Evolutionary conservation across 2,329 filamentous ascomycete genomes (phyloP).

Genomic region (Sporothrix pseudoabietina): DNA sequence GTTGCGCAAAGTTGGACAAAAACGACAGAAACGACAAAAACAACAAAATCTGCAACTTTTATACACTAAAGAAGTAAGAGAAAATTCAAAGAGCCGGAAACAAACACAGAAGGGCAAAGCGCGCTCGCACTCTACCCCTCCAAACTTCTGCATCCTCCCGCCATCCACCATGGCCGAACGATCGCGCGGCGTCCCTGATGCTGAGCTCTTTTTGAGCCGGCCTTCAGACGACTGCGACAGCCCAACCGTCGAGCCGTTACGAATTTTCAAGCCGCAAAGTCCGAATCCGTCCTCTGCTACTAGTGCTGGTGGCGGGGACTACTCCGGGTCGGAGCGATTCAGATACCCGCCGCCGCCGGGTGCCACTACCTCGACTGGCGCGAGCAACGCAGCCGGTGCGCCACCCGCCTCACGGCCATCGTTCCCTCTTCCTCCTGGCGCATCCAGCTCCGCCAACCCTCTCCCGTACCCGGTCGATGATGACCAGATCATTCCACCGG

Average conservation of each 20-base stretch:
- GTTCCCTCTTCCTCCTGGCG: slow-evolving; percentile 67
- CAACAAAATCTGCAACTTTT: background rate
- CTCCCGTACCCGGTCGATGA: slow-evolving; percentile 76
- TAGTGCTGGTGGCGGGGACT: slow-evolving; percentile 9
- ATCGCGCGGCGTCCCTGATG: slow-evolving; percentile 68
- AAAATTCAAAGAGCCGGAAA: background rate
- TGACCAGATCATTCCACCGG: slow-evolving; percentile 50
- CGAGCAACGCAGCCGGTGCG: background rate
- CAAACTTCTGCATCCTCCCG: slow-evolving; percentile 14
- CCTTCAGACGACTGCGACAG: slow-evolving; percentile 61
- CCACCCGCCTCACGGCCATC: slow-evolving; percentile 60
- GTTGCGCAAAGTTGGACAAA: background rate
- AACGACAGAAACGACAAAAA: background rate
- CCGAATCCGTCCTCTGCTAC: slow-evolving; percentile 55
- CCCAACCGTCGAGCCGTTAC: slow-evolving; percentile 78
- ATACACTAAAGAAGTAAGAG: background rate
- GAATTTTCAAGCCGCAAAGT: slow-evolving; percentile 79
- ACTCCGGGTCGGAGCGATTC: slow-evolving; percentile 15
- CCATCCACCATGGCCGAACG: slow-evolving; percentile 50
- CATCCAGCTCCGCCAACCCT: slow-evolving; percentile 68
- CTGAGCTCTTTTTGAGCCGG: slow-evolving; percentile 78
- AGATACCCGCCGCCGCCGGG: slow-evolving; percentile 50
- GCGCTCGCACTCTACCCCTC: background rate
- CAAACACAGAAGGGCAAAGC: background rate
- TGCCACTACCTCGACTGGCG: slow-evolving; percentile 37